Evolutionary conservation across 2,329 filamentous ascomycete genomes (phyloP), one percentile per base, ranked within the genome.

Genomic region (Neofusicoccum parvum): DNA sequence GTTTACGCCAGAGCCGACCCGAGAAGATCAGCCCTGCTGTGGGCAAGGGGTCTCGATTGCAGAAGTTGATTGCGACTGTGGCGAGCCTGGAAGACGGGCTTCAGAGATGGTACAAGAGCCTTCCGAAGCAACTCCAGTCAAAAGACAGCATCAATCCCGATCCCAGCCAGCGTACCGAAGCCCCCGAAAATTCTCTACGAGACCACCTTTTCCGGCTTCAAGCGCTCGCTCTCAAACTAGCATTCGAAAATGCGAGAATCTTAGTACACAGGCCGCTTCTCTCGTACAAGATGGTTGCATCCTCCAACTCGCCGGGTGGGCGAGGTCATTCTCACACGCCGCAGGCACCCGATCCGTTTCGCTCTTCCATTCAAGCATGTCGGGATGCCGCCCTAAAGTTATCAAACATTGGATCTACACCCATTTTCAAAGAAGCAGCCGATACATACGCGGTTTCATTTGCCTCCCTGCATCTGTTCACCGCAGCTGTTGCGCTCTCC

Each of bases 181-280:
- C 10, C 9, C 36, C 10, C 9, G 20, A 12, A 14, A 10, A 6
- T 20, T 0, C 39, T 5, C 11, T 59, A 5, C 11, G 34, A 45
- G 5, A 12, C 1, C 39, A 59, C 20, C 54, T 59, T 11, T 59
- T 59, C 27, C 20, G 45, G 15, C 54, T 59, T 34, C 54, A 59
- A 59, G 54, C 37, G 9, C 54, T 59, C n/a, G 37, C 54, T 32
- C 54, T 59, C 3, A 59, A 59, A 2, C 54, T 59, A 3, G 54
- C 37, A 6, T 59, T 34, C 11, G 54, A 59, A 32, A 59, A 59
- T 34, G 37, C 54, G 6, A 59, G 37, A 14, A 59, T 45, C 27
- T 17, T 59, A 2, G 9, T 59, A 3, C 39, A 59, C 39, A 59
- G 54, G 5, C 54, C 54, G 3, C 10, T 59, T 11, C 41, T 59